A percentile compares a stretch with the other conserved stretches of the same genome.
phyloP scores from a whole-genome alignment of 306 rosid genomes.

The Trifolium repens region DNA sequence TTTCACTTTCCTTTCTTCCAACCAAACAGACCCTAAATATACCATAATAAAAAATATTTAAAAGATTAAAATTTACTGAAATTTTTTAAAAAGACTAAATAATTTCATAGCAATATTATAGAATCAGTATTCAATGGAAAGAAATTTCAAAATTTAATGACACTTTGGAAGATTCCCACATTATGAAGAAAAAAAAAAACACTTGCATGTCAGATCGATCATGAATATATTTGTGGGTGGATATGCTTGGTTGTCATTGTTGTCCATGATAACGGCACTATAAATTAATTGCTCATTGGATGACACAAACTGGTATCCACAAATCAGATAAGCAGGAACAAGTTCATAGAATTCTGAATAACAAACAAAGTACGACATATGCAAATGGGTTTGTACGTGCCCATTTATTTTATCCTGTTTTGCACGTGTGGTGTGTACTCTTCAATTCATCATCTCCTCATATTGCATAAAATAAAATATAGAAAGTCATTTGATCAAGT shows the following conservation, averaged over 20 bases:
- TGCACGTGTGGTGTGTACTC: conserved; percentile 40
- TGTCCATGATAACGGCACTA: conserved; percentile 37
- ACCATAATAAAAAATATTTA: too few relatives aligned
- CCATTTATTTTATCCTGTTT: conserved; percentile 36
- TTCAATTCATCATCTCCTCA: conserved; percentile 1
- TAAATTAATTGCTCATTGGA: conserved; percentile 19
- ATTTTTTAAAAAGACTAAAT: too few relatives aligned
- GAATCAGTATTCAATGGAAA: not conserved
- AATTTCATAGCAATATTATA: too few relatives aligned
- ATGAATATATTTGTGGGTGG: conserved; percentile 24
- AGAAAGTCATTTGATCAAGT: too few relatives aligned
- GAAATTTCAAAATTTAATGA: not conserved
- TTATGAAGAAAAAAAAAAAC: not conserved
- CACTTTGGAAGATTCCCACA: conserved; percentile 29
- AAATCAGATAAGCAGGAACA: conserved; percentile 41
- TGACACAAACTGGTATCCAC: not conserved
- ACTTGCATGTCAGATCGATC: not conserved
- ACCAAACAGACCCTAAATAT: too few relatives aligned
- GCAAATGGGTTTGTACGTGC: conserved; percentile 30
- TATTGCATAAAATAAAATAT: not conserved
- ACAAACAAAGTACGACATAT: conserved; percentile 42
- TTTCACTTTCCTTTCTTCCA: too few relatives aligned
- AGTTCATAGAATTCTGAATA: conserved; percentile 48
- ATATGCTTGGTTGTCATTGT: conserved; percentile 24
- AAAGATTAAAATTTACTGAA: too few relatives aligned